Evolutionary conservation across 176 grass and related monocot genomes (phyloP).

Genomic region (Phoenix dactylifera): DNA sequence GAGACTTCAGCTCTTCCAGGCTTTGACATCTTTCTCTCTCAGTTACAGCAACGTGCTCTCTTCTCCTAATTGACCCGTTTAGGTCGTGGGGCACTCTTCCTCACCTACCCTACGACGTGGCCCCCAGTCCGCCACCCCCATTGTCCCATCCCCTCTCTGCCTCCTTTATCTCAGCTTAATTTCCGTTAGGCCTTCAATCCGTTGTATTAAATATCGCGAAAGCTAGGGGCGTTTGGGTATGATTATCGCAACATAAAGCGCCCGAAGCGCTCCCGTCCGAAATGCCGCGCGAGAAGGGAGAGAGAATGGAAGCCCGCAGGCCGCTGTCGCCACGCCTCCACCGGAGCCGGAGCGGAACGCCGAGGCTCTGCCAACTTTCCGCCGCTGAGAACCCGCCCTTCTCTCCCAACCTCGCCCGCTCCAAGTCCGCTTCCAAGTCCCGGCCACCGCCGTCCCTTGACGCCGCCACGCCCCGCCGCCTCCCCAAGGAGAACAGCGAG

Average conservation of each 20-base stretch:
- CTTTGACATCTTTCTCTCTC: no score
- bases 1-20: no score
- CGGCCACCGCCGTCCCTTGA: background rate
- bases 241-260: no score
- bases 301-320: background rate
- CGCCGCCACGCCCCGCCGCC: background rate
- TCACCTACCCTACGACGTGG: constrained; percentile 40
- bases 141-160: constrained; percentile 26
- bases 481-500: constrained; percentile 24
- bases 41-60: background rate
- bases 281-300: background rate
- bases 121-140: constrained; percentile 14
- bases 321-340: background rate
- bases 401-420: background rate
- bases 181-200: background rate
- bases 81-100: constrained; percentile 35
- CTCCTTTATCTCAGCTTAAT: constrained; percentile 22
- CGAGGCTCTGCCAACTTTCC: no score
- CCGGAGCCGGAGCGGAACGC: no score
- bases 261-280: background rate
- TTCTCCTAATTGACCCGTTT: constrained; percentile 8
- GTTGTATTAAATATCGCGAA: no score
- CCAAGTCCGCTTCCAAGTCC: background rate
- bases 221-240: no score
- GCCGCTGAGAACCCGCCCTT: no score